phyloP scores from a whole-genome alignment of 2,329 filamentous ascomycete species.

The Helminthosporium solani region DNA sequence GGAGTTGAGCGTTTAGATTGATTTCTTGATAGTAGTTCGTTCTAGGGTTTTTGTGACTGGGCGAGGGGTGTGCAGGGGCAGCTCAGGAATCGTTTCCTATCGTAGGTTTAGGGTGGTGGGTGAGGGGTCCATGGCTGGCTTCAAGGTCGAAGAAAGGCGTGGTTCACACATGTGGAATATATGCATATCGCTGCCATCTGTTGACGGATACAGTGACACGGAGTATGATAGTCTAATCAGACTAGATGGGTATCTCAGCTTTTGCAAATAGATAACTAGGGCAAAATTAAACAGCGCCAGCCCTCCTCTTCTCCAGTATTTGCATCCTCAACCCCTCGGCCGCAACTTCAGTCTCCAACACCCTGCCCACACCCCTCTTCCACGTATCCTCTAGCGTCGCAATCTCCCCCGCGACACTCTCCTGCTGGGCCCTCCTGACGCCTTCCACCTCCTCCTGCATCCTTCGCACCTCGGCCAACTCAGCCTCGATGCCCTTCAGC shows the following conservation, averaged over 20 bases:
- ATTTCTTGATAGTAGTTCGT: too few species aligned
- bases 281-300: conserved; percentile 30
- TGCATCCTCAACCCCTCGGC: conserved; percentile 63
- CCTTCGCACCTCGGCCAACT: conserved; percentile 66
- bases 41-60: too few species aligned
- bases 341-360: conserved; percentile 85
- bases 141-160: too few species aligned
- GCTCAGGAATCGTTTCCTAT: too few species aligned
- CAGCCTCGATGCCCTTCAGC: conserved; percentile 67
- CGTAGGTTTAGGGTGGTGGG: too few species aligned
- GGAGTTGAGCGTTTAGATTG: too few species aligned
- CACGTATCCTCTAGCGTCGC: conserved; percentile 72
- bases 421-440: conserved; percentile 68
- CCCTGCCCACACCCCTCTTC: conserved; percentile 73
- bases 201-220: too few species aligned
- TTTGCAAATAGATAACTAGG: background rate
- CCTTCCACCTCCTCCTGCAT: conserved; percentile 74
- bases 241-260: conserved; percentile 1
- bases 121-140: too few species aligned
- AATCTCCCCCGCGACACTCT: conserved; percentile 71
- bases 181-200: too few species aligned
- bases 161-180: too few species aligned
- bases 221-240: too few species aligned
- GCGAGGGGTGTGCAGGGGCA: too few species aligned
- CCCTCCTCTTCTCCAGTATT: conserved; percentile 38